These are phyloP conservation scores for Pelagomonas calceolata DNA, from an alignment of 108 stramenopile species.

Conservation along the genomic window DNA sequence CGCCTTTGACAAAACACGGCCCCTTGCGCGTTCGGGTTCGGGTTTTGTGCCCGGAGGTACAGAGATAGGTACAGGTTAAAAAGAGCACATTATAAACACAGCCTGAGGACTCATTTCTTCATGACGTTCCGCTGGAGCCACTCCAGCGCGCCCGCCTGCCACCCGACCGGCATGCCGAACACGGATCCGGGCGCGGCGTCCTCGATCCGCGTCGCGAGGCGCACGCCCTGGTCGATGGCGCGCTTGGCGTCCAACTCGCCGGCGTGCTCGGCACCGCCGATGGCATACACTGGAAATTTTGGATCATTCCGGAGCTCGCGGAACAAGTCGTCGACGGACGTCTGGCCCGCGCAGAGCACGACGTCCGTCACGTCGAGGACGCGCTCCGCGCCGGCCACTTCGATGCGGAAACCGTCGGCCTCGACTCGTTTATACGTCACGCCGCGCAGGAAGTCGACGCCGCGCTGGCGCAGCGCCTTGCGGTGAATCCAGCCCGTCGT, in stretches of 20 bases:
- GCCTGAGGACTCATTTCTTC: too few relatives aligned
- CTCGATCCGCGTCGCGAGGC: constrained; percentile 53
- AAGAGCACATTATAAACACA: too few relatives aligned
- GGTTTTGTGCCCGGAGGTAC: too few relatives aligned
- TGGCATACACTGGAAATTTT: background rate
- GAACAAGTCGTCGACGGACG: constrained; percentile 31
- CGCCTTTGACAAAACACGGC: too few relatives aligned
- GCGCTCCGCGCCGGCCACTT: constrained; percentile 31
- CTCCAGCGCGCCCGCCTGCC: too few relatives aligned
- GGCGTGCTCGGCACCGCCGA: constrained; percentile 30
- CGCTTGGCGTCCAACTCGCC: constrained; percentile 92
- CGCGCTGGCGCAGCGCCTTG: constrained; percentile 63
- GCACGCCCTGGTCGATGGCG: constrained; percentile 94
- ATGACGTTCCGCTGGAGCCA: too few relatives aligned
- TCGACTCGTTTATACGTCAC: constrained; percentile 77
- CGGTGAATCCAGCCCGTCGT: constrained; percentile 98
- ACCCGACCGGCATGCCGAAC: background rate
- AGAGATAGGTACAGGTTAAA: too few relatives aligned
- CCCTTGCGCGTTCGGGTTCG: too few relatives aligned
- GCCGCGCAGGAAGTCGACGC: constrained; percentile 70
- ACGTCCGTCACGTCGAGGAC: constrained; percentile 84
- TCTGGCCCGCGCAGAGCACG: constrained; percentile 88
- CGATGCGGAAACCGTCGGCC: constrained; percentile 76
- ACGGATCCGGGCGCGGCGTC: background rate
- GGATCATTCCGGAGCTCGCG: constrained; percentile 25